A percentile compares a stretch with the other conserved stretches of the same genome.
phyloP scores from a whole-genome alignment of 768 basidiomycete species.

The Mycena galopus region DNA sequence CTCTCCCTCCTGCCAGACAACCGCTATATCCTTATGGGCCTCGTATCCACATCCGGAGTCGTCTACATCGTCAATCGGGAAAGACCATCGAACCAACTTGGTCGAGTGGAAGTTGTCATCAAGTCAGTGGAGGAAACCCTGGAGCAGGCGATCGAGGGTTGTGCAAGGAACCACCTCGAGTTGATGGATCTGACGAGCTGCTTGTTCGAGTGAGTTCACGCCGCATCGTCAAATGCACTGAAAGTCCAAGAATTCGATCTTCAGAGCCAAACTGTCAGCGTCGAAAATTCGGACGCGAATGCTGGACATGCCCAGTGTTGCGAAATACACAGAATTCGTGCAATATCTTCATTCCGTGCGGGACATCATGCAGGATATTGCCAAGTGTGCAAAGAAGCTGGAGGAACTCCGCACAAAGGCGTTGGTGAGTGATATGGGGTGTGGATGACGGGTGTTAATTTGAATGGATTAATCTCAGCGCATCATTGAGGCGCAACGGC shows the following conservation, averaged over 20 bases:
- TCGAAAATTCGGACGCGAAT: neutral
- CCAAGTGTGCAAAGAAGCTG: neutral
- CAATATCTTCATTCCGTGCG: neutral
- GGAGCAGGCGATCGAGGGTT: neutral
- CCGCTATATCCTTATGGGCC: neutral
- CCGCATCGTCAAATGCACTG: no score
- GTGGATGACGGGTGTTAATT: neutral
- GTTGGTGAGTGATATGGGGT: neutral
- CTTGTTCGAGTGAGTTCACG: neutral
- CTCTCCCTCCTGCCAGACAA: neutral
- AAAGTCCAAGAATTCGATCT: neutral
- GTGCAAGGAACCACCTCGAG: neutral
- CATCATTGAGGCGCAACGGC: neutral
- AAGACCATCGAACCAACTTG: neutral
- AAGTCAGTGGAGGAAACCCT: neutral
- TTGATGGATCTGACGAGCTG: neutral
- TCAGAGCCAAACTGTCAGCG: neutral
- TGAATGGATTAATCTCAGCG: neutral
- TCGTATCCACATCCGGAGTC: neutral
- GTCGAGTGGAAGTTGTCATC: neutral
- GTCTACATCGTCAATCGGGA: neutral
- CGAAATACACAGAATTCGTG: neutral
- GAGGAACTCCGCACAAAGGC: neutral
- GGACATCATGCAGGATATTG: neutral
- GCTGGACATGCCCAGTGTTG: neutral